Evolutionary conservation across 2,329 filamentous ascomycete species (phyloP), one percentile per base, ranked within the genome.

Genomic region (Calonectria fujianensis): DNA sequence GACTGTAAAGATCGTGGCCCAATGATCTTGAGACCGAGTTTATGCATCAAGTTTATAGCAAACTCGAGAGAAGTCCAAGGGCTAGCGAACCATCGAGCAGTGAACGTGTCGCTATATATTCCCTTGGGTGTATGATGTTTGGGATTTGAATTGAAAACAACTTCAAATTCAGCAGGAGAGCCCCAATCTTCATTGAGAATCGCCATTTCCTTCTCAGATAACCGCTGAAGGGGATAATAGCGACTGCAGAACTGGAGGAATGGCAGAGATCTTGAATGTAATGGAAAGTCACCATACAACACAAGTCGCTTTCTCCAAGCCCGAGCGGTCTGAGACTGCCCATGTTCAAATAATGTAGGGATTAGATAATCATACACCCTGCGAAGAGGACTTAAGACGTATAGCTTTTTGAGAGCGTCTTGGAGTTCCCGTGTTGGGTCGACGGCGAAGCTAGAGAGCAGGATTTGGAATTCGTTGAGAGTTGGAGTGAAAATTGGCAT

Each of bases 1-100:
- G 96, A 93, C 77, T 96, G 94, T 27, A 98, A 83, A 5, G 95
- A 94, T 24, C 94, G 86, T 0, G 95, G 93, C 0, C 96, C 96
- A 75, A 98, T 93, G 45, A 88, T 87, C 63, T 91, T 88, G 7
- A 97, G 87, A 2, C 94, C 94, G 67, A 98, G 90, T 79, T 94
- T 91, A 71, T 90, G 88, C 24, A 97, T 86, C 9, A 94, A 89
- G 41, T 90, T 90, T 70, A 97, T 91, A 32, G 95, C 91, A 77
- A 93, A 90, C 71, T 96, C 92, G 13, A 96, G 87, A 1, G 93
- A 91, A 29, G 97, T 89, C 83, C 94, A 94, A 24, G 86, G 86
- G 72, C 89, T 93, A 13, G 96, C 96, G 82, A 98, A 96, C 86
- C 95, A 92, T 76, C 93, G 91, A n/a, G 96, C 94, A 24, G 94